Percentiles rank a stretch among this genome's conserved stretches.
These are phyloP conservation scores for Epithele typhae DNA, from an alignment of 768 basidiomycete genomes.

Conservation along the genomic window DNA sequence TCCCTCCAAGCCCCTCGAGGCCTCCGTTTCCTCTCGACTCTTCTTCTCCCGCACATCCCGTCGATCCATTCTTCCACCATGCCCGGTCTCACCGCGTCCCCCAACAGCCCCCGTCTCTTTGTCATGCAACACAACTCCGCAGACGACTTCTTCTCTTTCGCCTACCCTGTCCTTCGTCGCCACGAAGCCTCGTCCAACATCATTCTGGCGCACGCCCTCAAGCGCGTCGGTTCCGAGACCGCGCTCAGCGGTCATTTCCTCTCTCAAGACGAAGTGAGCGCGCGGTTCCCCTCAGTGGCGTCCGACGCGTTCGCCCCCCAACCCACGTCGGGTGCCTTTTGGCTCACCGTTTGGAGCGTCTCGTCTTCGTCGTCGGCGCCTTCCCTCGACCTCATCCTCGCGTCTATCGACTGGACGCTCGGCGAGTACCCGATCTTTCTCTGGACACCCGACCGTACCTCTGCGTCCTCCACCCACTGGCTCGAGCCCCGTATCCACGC, in stretches of 20 bases:
- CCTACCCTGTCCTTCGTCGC: constrained; percentile 37
- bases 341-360: constrained; percentile 47
- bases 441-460: constrained; percentile 34
- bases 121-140: constrained; percentile 38
- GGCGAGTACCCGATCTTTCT: constrained; percentile 52
- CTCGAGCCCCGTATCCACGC: constrained; percentile 32
- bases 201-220: constrained; percentile 47
- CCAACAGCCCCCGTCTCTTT: constrained; percentile 18
- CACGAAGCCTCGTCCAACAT: constrained; percentile 50
- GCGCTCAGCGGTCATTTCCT: constrained; percentile 35
- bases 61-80: constrained; percentile 15
- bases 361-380: constrained; percentile 21
- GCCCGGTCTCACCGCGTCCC: constrained; percentile 29
- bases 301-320: constrained; percentile 19
- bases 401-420: constrained; percentile 40
- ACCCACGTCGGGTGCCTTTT: constrained; percentile 30
- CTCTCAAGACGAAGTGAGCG: constrained; percentile 29
- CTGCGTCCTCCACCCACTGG: constrained; percentile 26
- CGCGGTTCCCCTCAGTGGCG: constrained; percentile 21
- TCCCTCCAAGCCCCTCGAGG: background rate
- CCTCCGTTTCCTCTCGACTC: background rate
- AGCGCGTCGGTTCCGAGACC: constrained; percentile 34
- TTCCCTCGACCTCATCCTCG: constrained; percentile 40
- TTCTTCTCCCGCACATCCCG: background rate
- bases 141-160: constrained; percentile 35